These are phyloP conservation scores for Neurospora terricola DNA, from an alignment of 495 filamentous ascomycete species.

Conservation along the genomic window DNA sequence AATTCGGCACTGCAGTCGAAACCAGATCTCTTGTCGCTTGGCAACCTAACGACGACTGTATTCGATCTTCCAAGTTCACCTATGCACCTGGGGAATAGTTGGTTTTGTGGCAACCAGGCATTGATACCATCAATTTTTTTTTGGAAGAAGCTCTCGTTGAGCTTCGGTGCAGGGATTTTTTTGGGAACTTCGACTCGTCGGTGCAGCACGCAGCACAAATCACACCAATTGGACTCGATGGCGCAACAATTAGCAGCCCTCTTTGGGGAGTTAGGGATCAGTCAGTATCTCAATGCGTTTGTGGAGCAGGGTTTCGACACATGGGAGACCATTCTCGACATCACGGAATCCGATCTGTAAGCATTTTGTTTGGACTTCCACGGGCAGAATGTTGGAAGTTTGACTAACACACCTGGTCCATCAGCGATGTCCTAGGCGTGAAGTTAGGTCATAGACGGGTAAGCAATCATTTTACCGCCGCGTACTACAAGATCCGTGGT, in stretches of 20 bases:
- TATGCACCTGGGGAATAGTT: not conserved
- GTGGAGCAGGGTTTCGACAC: constrained; percentile 69
- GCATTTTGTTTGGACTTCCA: constrained; percentile 10
- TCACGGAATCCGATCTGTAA: constrained; percentile 71
- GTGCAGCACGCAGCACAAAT: constrained; percentile 1
- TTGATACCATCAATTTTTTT: not conserved
- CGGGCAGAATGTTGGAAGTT: not conserved
- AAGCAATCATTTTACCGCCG: constrained; percentile 17
- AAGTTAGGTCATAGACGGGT: constrained; percentile 73
- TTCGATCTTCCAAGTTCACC: not conserved
- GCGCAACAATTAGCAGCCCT: constrained; percentile 40
- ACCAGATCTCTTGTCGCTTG: not conserved
- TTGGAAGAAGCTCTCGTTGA: not conserved
- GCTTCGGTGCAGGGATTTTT: not conserved
- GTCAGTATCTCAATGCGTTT: constrained; percentile 60
- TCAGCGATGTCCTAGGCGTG: constrained; percentile 55
- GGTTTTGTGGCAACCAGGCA: not conserved
- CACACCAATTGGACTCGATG: constrained; percentile 17
- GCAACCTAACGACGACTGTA: not conserved
- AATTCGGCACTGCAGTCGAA: not conserved
- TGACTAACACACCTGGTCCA: constrained; percentile 6
- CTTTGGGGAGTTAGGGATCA: constrained; percentile 61
- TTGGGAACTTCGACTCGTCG: constrained; percentile 1
- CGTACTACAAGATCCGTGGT: not conserved
- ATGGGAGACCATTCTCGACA: constrained; percentile 71